A percentile compares a stretch with the other conserved stretches of the same genome.
Evolutionary conservation across 768 basidiomycete genomes (phyloP).

Genomic region (Phlebiopsis gigantea): DNA sequence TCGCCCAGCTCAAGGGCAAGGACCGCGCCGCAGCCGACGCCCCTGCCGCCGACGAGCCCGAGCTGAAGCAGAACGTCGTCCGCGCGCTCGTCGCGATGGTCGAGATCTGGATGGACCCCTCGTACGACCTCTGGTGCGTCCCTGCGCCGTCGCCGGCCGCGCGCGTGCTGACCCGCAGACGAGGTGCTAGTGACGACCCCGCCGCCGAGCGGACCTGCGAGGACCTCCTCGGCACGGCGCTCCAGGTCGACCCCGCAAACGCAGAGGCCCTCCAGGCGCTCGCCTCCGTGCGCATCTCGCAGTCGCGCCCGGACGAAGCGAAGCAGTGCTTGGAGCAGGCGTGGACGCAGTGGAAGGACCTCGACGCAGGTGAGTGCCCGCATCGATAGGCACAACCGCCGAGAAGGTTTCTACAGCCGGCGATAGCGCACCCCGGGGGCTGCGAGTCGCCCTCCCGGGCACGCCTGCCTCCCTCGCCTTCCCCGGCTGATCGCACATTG

Average conservation of each 20-base stretch:
- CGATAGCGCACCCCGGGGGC: too few species aligned
- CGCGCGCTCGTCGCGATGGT: conserved; percentile 83
- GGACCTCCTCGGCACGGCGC: conserved; percentile 63
- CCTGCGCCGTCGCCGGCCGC: background rate
- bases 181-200: conserved; percentile 60
- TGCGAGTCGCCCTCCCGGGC: too few species aligned
- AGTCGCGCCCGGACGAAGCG: conserved; percentile 80
- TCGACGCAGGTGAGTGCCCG: conserved; percentile 43
- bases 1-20: conserved; percentile 70
- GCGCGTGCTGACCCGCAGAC: too few species aligned
- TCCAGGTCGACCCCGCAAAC: conserved; percentile 69
- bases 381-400: background rate
- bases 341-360: conserved; percentile 65
- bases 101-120: conserved; percentile 95
- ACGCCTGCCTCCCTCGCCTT: background rate
- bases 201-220: conserved; percentile 82
- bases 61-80: conserved; percentile 61
- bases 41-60: conserved; percentile 21
- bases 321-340: conserved; percentile 60
- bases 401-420: background rate
- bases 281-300: conserved; percentile 86
- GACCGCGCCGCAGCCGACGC: conserved; percentile 40
- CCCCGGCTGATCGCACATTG: background rate
- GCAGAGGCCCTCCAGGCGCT: conserved; percentile 75
- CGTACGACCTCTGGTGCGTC: conserved; percentile 78